phyloP scores from a whole-genome alignment of 2,329 filamentous ascomycete species.

The Domatiomyces globalis region DNA sequence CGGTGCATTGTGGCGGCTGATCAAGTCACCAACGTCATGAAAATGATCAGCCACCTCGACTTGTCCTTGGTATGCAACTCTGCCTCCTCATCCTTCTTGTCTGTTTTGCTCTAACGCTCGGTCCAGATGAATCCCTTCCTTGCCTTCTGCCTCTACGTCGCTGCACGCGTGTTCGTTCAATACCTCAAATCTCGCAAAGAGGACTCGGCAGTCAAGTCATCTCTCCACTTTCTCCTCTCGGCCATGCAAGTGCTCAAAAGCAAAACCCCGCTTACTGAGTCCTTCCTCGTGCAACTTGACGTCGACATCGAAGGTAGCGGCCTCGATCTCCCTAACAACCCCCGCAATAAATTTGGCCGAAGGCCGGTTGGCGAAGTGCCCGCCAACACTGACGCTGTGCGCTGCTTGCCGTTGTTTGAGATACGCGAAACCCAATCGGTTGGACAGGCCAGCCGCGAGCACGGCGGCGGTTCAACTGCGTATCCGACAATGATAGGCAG shows the following conservation, averaged over 20 bases:
- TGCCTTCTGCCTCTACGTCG: conserved; percentile 91
- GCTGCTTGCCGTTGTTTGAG: conserved; percentile 14
- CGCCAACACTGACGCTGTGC: conserved; percentile 14
- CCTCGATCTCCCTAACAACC: conserved; percentile 19
- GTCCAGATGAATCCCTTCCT: conserved; percentile 84
- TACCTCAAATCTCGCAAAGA: conserved; percentile 89
- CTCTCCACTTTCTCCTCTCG: conserved; percentile 75
- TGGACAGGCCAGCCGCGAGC: conserved; percentile 1
- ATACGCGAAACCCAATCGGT: conserved; percentile 12
- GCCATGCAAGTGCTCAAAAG: conserved; percentile 82
- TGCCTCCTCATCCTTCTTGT: conserved; percentile 2
- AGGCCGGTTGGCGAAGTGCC: conserved; percentile 13
- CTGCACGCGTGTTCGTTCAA: conserved; percentile 85
- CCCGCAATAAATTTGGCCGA: conserved; percentile 11
- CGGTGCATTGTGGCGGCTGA: conserved; percentile 86
- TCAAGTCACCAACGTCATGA: conserved; percentile 90
- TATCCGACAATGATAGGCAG: neutral
- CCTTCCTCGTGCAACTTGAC: conserved; percentile 84
- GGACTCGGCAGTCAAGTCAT: conserved; percentile 61
- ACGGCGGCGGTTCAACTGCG: neutral
- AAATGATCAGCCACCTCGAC: conserved; percentile 83
- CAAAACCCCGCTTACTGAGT: conserved; percentile 82
- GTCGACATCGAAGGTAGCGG: conserved; percentile 61
- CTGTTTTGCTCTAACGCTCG: neutral
- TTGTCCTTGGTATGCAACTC: conserved; percentile 56